Conservation (phyloP, 257 asterid species). For the Przewalskia tangutica region DNA sequence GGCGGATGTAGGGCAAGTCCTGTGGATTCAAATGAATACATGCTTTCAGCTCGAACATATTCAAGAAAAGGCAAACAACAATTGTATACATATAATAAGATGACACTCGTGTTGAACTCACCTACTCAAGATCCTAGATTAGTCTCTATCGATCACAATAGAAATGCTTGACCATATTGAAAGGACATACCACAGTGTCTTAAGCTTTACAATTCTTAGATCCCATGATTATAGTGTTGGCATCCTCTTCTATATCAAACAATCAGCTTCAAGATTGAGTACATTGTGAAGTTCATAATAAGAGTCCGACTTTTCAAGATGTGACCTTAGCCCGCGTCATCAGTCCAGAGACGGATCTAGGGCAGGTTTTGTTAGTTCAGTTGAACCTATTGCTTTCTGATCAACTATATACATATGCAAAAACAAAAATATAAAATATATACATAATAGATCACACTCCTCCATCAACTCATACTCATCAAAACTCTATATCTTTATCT, state of each 20-base stretch:
- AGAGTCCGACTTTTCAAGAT: background rate
- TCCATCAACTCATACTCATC: background rate
- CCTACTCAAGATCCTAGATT: no score
- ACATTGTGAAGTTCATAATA: background rate
- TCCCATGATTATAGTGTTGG: constrained; percentile 39
- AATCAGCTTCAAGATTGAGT: constrained; percentile 24
- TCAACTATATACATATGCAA: background rate
- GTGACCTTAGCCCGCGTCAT: background rate
- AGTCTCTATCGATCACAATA: no score
- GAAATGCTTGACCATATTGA: no score
- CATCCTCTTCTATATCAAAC: constrained; percentile 53
- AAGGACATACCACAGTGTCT: no score
- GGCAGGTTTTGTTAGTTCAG: background rate
- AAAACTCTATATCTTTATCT: background rate
- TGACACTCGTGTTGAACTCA: no score
- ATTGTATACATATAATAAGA: no score
- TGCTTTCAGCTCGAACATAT: no score
- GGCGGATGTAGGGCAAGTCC: no score
- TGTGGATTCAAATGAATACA: no score
- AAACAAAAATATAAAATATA: background rate
- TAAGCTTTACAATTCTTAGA: background rate
- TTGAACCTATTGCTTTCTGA: background rate
- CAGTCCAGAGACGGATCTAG: constrained; percentile 16
- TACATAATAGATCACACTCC: background rate
- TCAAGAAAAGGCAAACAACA: no score